Conservation (phyloP, 2,329 filamentous ascomycete species). For the Sclerotinia nivalis region DNA sequence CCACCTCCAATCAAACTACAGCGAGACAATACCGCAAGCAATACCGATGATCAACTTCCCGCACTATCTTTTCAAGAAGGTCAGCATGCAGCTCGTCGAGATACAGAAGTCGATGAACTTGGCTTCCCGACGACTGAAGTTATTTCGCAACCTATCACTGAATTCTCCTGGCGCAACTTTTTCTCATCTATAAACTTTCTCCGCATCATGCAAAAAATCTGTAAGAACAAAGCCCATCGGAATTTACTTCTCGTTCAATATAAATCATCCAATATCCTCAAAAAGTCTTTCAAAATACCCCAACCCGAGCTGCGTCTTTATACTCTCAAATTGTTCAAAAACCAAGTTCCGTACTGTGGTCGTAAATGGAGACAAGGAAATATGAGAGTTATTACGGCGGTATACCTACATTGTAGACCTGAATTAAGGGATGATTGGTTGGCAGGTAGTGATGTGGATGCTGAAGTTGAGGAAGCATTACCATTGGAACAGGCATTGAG, state of each 20-base stretch:
- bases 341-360: conserved; percentile 95
- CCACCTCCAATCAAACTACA: conserved; percentile 77
- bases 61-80: conserved; percentile 40
- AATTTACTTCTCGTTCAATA: conserved; percentile 93
- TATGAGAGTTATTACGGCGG: conserved; percentile 97
- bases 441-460: conserved; percentile 85
- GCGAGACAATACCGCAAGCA: conserved; percentile 48
- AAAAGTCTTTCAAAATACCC: conserved; percentile 87
- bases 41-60: conserved; percentile 43
- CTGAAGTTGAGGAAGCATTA: conserved; percentile 88
- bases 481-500: conserved; percentile 89
- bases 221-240: conserved; percentile 91
- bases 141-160: conserved; percentile 76
- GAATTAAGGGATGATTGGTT: conserved; percentile 96
- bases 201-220: conserved; percentile 95
- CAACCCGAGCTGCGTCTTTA: conserved; percentile 86
- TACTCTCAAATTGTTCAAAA: conserved; percentile 97
- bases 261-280: conserved; percentile 89
- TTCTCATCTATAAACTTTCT: conserved; percentile 94
- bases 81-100: conserved; percentile 33
- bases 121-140: conserved; percentile 74
- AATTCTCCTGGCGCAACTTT: conserved; percentile 92
- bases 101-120: conserved; percentile 77
- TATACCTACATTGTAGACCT: conserved; percentile 90
- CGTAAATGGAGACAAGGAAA: conserved; percentile 97